Percentiles rank a stretch among this genome's conserved stretches.
Evolutionary conservation across 2,329 filamentous ascomycete genomes (phyloP).

Genomic region (Cladophialophora psammophila): DNA sequence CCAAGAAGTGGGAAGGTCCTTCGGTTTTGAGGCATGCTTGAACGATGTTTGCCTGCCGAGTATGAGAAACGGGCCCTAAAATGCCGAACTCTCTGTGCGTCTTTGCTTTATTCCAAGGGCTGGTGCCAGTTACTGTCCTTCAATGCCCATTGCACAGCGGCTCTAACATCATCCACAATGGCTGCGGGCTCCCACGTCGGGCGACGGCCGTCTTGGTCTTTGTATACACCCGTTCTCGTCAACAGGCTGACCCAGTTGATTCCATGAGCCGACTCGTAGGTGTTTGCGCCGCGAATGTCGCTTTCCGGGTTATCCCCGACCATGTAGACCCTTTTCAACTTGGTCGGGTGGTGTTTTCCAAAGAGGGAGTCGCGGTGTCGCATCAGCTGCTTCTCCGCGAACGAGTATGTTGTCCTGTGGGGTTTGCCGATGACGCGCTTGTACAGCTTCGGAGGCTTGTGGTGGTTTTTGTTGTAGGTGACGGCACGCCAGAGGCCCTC

Average conservation of each 20-base stretch:
- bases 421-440: conserved; percentile 80
- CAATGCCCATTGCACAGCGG: conserved; percentile 79
- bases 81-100: neutral
- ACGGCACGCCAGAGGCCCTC: conserved; percentile 78
- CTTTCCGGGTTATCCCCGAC: conserved; percentile 89
- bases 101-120: conserved; percentile 23
- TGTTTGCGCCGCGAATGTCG: conserved; percentile 87
- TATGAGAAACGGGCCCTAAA: neutral
- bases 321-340: conserved; percentile 86
- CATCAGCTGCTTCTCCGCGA: conserved; percentile 77
- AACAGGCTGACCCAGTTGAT: conserved; percentile 68
- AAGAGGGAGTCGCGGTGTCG: conserved; percentile 63
- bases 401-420: conserved; percentile 76
- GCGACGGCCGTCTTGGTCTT: conserved; percentile 55
- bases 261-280: conserved; percentile 69
- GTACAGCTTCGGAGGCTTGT: conserved; percentile 27
- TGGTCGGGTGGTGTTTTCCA: conserved; percentile 43
- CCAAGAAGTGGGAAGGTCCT: neutral
- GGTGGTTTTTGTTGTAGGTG: conserved; percentile 56
- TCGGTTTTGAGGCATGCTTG: neutral
- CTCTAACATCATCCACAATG: conserved; percentile 76
- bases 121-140: conserved; percentile 56
- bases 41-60: neutral
- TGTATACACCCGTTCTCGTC: conserved; percentile 75
- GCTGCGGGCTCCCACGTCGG: conserved; percentile 69